A percentile compares a stretch with the other conserved stretches of the same genome.
These are phyloP conservation scores for Striga asiatica DNA, from an alignment of 257 asterid genomes.

Conservation along the genomic window DNA sequence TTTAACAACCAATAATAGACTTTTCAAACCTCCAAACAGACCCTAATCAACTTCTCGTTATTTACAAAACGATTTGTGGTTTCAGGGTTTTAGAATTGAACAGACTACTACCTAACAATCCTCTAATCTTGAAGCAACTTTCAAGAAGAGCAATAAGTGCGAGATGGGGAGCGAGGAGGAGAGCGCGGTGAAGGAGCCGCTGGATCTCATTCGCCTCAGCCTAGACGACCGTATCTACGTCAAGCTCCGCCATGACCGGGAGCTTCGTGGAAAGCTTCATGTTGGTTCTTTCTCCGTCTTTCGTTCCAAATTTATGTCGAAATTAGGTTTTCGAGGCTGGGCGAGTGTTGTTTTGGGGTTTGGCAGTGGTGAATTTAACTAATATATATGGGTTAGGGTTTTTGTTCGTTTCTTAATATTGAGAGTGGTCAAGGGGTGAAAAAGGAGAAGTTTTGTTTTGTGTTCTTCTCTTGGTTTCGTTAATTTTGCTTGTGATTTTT, in stretches of 20 bases:
- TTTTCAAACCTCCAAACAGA: not conserved
- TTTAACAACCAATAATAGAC: too few relatives aligned
- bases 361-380: too few relatives aligned
- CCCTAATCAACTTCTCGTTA: too few relatives aligned
- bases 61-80: too few relatives aligned
- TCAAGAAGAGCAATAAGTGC: not conserved
- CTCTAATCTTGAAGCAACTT: not conserved
- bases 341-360: too few relatives aligned
- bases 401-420: too few relatives aligned
- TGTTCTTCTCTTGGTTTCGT: not conserved
- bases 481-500: not conserved
- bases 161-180: constrained; percentile 72
- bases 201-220: constrained; percentile 72
- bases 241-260: constrained; percentile 82
- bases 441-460: too few relatives aligned
- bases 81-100: not conserved
- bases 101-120: not conserved
- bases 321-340: too few relatives aligned
- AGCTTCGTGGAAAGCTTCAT: constrained; percentile 86
- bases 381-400: too few relatives aligned
- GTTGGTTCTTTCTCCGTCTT: constrained; percentile 14
- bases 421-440: too few relatives aligned
- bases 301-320: too few relatives aligned
- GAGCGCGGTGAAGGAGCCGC: constrained; percentile 66
- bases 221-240: constrained; percentile 76